These are phyloP conservation scores for Taphrina flavorubra DNA, from an alignment of 1,139 yeast species.

Conservation along the genomic window DNA sequence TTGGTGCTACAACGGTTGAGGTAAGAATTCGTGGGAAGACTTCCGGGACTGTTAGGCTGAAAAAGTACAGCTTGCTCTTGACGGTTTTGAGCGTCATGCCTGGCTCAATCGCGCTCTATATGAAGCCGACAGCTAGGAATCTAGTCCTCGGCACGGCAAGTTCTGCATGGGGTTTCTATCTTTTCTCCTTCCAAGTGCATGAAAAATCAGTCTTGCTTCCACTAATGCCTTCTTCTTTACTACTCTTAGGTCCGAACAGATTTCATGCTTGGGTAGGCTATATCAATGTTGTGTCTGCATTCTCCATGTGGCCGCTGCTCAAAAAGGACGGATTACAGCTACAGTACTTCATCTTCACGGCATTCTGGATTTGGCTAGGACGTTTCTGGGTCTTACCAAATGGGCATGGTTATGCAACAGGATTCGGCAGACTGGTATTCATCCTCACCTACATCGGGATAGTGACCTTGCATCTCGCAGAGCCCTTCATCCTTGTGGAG, in stretches of 20 bases:
- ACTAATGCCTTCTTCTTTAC: conserved; percentile 76
- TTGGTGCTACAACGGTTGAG: conserved; percentile 19
- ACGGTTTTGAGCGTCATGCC: conserved; percentile 76
- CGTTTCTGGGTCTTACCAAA: conserved; percentile 50
- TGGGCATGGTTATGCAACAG: not conserved
- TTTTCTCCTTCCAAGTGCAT: conserved; percentile 94
- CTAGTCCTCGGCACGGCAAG: conserved; percentile 78
- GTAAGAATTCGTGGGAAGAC: not conserved
- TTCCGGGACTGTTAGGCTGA: conserved; percentile 1
- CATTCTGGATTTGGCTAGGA: conserved; percentile 78
- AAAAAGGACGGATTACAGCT: conserved; percentile 72
- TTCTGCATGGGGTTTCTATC: conserved; percentile 83
- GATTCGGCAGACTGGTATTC: conserved; percentile 48
- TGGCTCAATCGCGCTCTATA: conserved; percentile 61
- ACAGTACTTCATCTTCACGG: conserved; percentile 69
- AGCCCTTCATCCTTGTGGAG: conserved; percentile 61
- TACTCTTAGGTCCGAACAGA: conserved; percentile 55
- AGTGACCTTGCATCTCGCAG: conserved; percentile 61
- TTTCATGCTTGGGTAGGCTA: conserved; percentile 76
- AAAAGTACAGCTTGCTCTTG: conserved; percentile 58
- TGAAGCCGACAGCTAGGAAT: conserved; percentile 60
- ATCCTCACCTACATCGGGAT: conserved; percentile 62
- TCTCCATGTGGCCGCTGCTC: conserved; percentile 83
- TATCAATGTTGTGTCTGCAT: conserved; percentile 82
- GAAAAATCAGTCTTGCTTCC: conserved; percentile 91